Conservation (phyloP, 257 asterid genomes). For the Solanum clarkiae region DNA sequence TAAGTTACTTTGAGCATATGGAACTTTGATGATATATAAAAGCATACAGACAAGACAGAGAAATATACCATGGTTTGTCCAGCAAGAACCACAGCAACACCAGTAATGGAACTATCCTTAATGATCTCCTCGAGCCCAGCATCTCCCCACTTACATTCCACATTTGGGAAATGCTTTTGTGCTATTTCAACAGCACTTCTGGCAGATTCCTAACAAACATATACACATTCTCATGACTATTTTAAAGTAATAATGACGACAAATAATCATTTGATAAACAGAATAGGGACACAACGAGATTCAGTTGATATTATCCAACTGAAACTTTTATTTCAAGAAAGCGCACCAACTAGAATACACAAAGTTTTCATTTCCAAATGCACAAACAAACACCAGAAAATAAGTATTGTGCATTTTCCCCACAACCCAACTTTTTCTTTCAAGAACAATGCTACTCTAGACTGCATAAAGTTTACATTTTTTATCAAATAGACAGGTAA, state of each 20-base stretch:
- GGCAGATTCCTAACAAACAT: conserved; percentile 60
- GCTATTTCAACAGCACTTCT: conserved; percentile 74
- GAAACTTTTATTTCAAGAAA: neutral
- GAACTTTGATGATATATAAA: neutral
- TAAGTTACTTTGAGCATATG: neutral
- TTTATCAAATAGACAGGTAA: neutral
- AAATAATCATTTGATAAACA: neutral
- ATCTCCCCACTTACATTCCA: conserved; percentile 92
- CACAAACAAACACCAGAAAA: neutral
- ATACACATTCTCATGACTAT: neutral
- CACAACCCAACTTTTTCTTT: neutral
- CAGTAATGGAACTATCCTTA: conserved; percentile 53
- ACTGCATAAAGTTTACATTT: neutral
- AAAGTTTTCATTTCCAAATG: neutral
- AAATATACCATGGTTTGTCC: conserved; percentile 69
- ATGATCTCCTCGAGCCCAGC: conserved; percentile 70
- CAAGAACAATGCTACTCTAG: neutral
- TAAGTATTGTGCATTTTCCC: neutral
- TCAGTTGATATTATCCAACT: neutral
- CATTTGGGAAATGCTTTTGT: conserved; percentile 49
- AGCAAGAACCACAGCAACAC: conserved; percentile 84
- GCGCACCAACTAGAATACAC: neutral
- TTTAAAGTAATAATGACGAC: neutral
- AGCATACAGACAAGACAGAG: neutral
- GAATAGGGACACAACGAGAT: neutral